Evolutionary conservation across 371 early-diverging fungal species (phyloP), one percentile per base, ranked within the genome.

Genomic region (Batkoa obscura): DNA sequence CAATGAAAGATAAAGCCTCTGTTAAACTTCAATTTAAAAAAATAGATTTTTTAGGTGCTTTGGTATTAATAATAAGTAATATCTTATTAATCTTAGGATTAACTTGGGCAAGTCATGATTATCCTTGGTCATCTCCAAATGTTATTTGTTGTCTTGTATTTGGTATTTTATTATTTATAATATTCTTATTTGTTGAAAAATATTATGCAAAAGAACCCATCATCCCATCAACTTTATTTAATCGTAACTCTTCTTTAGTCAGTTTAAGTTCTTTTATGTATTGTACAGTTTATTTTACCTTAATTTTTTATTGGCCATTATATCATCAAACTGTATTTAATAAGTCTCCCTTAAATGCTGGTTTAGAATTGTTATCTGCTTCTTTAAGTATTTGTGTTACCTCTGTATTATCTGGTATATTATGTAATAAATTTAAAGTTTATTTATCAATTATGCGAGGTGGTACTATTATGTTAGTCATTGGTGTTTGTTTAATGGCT

Each of bases 101-200:
- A 4, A 71, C 78, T 9, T 72, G 79, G 71, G 88, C 83, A 38
- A 86, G 88, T 6, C 76, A 75, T 47, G 69, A 71, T 2, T 71
- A 69, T 62, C 59, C 74, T 2, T 87, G 88, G 88, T 60, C 68
- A 37, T 80, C 83, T 50, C 79, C 80, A 1, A 47, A 69, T 8
- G 73, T 85, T 9, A 72, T 82, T 45, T 70, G 69, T 0, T 65
- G 79, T 32, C 69, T 84, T 9, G 63, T 64, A 13, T 65, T 66
- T 10, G 75, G 76, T 5, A 61, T 64, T 3, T 61, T 73, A 0
- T 57, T 79, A n/a, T 66, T 73, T 1, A 17, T 68, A 1, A 38
- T 66, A 0, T 86, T 86, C 56, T 58, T 75, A 33, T 53, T 67
- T 17, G 55, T 81, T 0, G 87, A 88, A 58, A 69, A 69, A 41